These are phyloP conservation scores for Fistulifera pelliculosa DNA, from an alignment of 108 stramenopile species.

Conservation along the genomic window DNA sequence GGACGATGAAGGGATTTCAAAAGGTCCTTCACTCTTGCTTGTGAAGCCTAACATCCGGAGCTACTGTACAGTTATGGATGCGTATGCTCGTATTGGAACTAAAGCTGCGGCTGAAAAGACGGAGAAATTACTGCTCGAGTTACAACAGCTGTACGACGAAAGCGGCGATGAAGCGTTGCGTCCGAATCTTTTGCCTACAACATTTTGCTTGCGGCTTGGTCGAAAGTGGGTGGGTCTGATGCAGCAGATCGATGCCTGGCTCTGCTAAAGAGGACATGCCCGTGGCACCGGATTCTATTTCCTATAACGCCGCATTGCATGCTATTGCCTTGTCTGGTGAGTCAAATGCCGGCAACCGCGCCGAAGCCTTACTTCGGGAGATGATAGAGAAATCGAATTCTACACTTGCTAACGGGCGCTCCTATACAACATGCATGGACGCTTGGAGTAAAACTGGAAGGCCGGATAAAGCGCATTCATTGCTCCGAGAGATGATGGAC, in stretches of 20 bases:
- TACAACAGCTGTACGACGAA: conserved; percentile 14
- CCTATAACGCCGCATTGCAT: conserved; percentile 34
- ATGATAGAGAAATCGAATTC: conserved; percentile 12
- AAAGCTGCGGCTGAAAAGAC: conserved; percentile 26
- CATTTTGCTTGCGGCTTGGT: conserved; percentile 45
- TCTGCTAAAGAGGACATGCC: conserved; percentile 24
- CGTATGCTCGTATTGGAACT: conserved; percentile 33
- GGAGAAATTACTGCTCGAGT: conserved; percentile 21
- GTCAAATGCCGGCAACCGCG: conserved; percentile 27
- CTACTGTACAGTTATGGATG: conserved; percentile 45
- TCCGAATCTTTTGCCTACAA: conserved; percentile 38
- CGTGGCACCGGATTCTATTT: conserved; percentile 15
- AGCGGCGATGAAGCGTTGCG: conserved; percentile 13
- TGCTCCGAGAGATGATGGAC: conserved; percentile 25
- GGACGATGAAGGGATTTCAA: not conserved
- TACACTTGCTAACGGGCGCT: conserved; percentile 8
- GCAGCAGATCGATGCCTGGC: conserved; percentile 15
- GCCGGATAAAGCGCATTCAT: conserved; percentile 11
- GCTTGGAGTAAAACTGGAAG: conserved; percentile 14
- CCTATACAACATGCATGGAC: conserved; percentile 19
- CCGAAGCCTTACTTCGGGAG: conserved; percentile 27
- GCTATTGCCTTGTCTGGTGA: conserved; percentile 33
- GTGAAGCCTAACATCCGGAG: conserved; percentile 15
- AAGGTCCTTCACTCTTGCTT: not conserved
- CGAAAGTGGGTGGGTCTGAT: conserved; percentile 15